Conservation (phyloP, 2,329 filamentous ascomycete species). For the Fonsecaea pedrosoi region DNA sequence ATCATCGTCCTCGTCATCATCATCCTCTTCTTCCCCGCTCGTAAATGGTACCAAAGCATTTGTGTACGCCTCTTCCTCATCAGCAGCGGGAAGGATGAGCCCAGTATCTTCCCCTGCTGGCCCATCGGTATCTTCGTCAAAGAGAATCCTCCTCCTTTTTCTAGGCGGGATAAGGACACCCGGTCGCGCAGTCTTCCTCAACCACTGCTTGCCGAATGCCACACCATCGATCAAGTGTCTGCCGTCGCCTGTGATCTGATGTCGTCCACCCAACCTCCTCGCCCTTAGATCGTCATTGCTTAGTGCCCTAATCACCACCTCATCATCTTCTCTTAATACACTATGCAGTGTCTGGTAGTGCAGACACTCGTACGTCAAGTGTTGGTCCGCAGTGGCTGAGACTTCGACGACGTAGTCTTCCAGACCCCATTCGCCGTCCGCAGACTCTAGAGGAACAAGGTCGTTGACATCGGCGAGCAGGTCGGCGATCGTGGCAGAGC, state of each 20-base stretch:
- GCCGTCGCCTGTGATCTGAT: constrained; percentile 80
- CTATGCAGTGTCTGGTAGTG: constrained; percentile 78
- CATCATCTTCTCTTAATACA: constrained; percentile 80
- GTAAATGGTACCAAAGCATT: constrained; percentile 33
- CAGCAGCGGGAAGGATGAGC: constrained; percentile 18
- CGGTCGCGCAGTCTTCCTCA: constrained; percentile 69
- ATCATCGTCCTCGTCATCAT: constrained; percentile 44
- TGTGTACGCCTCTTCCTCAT: constrained; percentile 6
- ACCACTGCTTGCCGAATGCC: constrained; percentile 76
- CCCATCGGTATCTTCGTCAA: constrained; percentile 42
- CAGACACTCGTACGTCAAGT: constrained; percentile 77
- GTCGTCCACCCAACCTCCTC: constrained; percentile 74
- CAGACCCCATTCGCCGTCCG: constrained; percentile 73
- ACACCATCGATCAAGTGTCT: constrained; percentile 84
- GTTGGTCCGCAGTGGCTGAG: constrained; percentile 43
- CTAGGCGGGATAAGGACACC: constrained; percentile 73
- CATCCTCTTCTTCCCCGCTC: constrained; percentile 36
- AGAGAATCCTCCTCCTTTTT: constrained; percentile 66
- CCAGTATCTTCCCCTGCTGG: constrained; percentile 42
- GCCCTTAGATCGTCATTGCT: constrained; percentile 75
- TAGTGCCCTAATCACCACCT: constrained; percentile 83
- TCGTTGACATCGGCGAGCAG: constrained; percentile 81
- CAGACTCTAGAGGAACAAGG: constrained; percentile 78
- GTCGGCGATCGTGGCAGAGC: constrained; percentile 72
- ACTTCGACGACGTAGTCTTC: constrained; percentile 91